Percentiles rank a stretch among this genome's conserved stretches.
Evolutionary conservation across 306 rosid species (phyloP).

Genomic region (Cicer judaicum): DNA sequence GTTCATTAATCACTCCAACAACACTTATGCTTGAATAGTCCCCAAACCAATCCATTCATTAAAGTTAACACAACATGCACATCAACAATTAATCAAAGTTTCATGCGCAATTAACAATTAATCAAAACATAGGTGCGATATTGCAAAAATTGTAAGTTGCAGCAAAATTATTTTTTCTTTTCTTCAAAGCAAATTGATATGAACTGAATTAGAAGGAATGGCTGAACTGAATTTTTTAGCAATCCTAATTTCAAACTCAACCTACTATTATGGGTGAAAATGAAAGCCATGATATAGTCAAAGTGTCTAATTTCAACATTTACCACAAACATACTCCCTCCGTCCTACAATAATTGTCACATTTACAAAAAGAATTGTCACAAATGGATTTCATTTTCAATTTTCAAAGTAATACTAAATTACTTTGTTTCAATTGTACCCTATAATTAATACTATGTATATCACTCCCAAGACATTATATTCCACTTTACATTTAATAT

Average conservation of each 20-base stretch:
- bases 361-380: no score
- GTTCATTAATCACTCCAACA: constrained; percentile 4
- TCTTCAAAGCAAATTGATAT: neutral
- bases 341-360: no score
- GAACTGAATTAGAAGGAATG: neutral
- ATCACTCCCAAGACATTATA: no score
- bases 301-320: neutral
- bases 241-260: constrained; percentile 18
- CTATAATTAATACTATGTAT: no score
- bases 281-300: neutral
- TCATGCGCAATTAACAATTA: neutral
- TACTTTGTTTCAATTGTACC: no score
- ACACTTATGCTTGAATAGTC: neutral
- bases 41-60: constrained; percentile 3
- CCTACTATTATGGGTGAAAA: neutral
- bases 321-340: neutral
- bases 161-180: neutral
- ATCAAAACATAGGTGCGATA: neutral
- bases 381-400: no score
- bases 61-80: neutral
- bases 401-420: no score
- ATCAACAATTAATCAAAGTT: neutral
- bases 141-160: neutral
- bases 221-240: neutral
- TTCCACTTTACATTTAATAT: no score